Percentiles rank a stretch among this genome's conserved stretches.
These are phyloP conservation scores for Clonostachys rosea DNA, from an alignment of 2,329 filamentous ascomycete species.

Conservation along the genomic window DNA sequence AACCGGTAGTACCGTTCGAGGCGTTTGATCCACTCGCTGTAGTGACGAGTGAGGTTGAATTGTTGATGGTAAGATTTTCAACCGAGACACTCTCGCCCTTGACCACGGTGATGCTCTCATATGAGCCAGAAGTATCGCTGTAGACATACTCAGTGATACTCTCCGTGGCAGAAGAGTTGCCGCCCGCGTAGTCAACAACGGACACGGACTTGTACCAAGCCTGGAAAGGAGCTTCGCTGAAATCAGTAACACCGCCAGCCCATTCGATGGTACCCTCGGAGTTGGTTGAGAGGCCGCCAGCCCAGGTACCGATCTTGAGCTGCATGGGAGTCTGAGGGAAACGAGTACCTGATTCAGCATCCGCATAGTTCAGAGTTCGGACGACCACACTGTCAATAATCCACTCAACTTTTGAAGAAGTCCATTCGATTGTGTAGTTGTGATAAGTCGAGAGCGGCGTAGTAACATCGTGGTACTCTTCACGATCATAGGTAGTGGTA, in stretches of 20 bases:
- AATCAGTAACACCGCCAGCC: slow-evolving; percentile 60
- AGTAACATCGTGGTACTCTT: slow-evolving; percentile 53
- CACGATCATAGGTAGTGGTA: slow-evolving; percentile 66
- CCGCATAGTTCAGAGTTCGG: slow-evolving; percentile 55
- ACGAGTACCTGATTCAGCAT: slow-evolving; percentile 51
- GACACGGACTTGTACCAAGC: slow-evolving; percentile 53
- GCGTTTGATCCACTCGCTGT: too few relatives aligned
- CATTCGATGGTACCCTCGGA: slow-evolving; percentile 66
- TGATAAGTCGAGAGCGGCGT: slow-evolving; percentile 53
- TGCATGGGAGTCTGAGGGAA: slow-evolving; percentile 74
- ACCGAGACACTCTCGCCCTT: too few relatives aligned
- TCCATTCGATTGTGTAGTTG: slow-evolving; percentile 69
- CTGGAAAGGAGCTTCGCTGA: slow-evolving; percentile 44
- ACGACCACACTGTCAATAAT: slow-evolving; percentile 56
- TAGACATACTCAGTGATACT: slow-evolving; percentile 48
- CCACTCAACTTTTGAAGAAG: slow-evolving; percentile 58
- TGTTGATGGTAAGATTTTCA: too few relatives aligned
- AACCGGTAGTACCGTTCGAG: too few relatives aligned
- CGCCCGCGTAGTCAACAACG: slow-evolving; percentile 50
- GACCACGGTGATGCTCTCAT: slow-evolving; percentile 35
- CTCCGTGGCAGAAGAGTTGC: slow-evolving; percentile 25
- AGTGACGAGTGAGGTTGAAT: too few relatives aligned
- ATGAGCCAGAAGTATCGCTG: slow-evolving; percentile 41
- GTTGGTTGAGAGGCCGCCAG: slow-evolving; percentile 52
- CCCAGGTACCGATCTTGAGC: slow-evolving; percentile 66